Base-by-base conservation (phyloP, 176 grass and related monocot genomes). In the Carex cristatella region DNA sequence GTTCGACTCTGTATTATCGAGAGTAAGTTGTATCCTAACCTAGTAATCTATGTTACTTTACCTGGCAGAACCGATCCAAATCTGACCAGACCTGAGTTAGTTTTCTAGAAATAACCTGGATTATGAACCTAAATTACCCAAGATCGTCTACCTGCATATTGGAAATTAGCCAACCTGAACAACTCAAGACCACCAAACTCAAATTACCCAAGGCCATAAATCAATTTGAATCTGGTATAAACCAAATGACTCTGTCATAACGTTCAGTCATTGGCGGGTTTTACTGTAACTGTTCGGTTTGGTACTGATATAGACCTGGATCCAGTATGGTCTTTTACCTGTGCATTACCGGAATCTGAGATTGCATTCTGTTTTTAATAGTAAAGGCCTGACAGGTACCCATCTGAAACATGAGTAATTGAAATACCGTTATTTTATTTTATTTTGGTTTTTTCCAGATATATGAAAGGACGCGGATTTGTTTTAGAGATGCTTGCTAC, bases 401-500 rank as follows among this genome's bases (percentile, higher is more conserved):
- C 10, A 56, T 56, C 49, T 18, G 51, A 35, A 78, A 16, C 14
- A 57, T 71, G 4, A 33, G 15, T 57, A 28, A 78, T 28, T 78
- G 46, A 55, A 82, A 44, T 59, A 69, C n/a, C 79, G 23, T 40
- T 79, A 19, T 87, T 77, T 60, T 79, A 49, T 0, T 76, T 56
- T 42, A 72, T 75, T 51, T 9, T 65, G 28, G 38, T 44, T 78
- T 44, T 80, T 62, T 86, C 81, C 74, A 95, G 93, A 81, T 95
- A 88, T 88, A 89, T 4, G 89, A 84, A 79, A 81, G 85, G 82
- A 89, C 89, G 14, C 70, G 93, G 49, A 81, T 93, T 44, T 95
- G 91, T 89, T 84, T 89, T 89, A 89, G 93, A 79, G 93, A 95
- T 69, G 88, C 93, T 61, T 95, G 92, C 67, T 93, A 93, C 85